Base-by-base conservation (phyloP, 768 basidiomycete genomes). In the Boletus vinaceobasis region DNA sequence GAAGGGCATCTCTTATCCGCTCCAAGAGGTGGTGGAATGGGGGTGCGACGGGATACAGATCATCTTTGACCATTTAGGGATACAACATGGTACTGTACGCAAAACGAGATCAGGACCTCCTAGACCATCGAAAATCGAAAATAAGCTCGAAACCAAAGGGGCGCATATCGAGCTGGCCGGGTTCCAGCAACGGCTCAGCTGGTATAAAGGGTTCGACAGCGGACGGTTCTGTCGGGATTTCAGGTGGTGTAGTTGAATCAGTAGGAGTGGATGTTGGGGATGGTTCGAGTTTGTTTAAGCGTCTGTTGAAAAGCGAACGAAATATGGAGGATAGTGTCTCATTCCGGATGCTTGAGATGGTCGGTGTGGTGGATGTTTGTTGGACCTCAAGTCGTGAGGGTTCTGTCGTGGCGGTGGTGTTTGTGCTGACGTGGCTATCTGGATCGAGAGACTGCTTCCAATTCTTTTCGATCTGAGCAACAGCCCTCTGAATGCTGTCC, bases 61-160 rank as follows among this genome's bases (percentile, higher is more conserved):
- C 14, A 45, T 15, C 56, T 60, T 53, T 29, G 38, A 31, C 42
- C 60, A 35, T 21, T 50, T 54, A 58, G 19, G 56, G 45, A 60
- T 69, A 68, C 61, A 70, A 50, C 54, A 53, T 14, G 17, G 46
- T 59, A 51, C 43, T 51, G 35, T 56, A 59, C 44, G 53, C 36
- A 53, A 50, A 55, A 33, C 19, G 29, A 39, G 23, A 42, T 62
- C 58, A 70, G 17, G 61, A 44, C 35, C 31, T 56, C 46, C 43
- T 61, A 29, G 79, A 77, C 89, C 88, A 90, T 45, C 85, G 77
- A 66, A 92, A 83, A 66, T 93, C 91, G 40, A 93, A 53, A 37
- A 90, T 74, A 53, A 92, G 72, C 40, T 82, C 83, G 42, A 93
- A 73, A 9, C 90, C 90, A 69, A 86, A 84, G 11, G 79, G 78